Conservation (phyloP, 2,329 filamentous ascomycete species). For the Rhinocladiella similis region DNA sequence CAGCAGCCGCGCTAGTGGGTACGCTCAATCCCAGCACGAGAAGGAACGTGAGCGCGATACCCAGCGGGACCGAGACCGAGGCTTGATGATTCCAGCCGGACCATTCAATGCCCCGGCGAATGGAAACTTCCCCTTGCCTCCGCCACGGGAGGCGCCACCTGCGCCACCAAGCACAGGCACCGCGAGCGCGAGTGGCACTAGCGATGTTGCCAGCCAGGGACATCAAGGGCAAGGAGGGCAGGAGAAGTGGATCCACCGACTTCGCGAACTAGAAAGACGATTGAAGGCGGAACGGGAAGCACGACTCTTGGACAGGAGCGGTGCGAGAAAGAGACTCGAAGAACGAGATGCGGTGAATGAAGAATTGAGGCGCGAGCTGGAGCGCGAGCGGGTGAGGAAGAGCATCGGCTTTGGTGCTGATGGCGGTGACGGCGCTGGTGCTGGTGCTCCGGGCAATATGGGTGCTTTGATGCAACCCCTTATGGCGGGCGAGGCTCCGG, state of each 20-base stretch:
- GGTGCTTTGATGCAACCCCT: neutral
- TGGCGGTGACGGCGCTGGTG: neutral
- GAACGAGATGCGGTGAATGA: conserved; percentile 74
- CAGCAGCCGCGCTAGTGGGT: conserved; percentile 17
- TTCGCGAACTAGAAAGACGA: conserved; percentile 84
- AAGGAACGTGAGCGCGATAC: conserved; percentile 1
- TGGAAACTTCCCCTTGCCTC: conserved; percentile 28
- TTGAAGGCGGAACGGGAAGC: conserved; percentile 89
- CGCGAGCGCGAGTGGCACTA: neutral
- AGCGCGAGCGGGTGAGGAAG: conserved; percentile 52
- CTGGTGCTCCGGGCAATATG: neutral
- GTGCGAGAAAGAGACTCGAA: conserved; percentile 76
- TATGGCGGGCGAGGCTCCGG: conserved; percentile 1
- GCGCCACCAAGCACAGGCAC: conserved; percentile 24
- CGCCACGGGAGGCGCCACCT: conserved; percentile 24
- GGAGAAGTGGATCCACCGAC: conserved; percentile 78
- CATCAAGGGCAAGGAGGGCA: conserved; percentile 49
- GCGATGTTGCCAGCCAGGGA: conserved; percentile 23
- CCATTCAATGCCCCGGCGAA: conserved; percentile 26
- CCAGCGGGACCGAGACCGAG: conserved; percentile 16
- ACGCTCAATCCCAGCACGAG: conserved; percentile 6
- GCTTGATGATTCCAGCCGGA: conserved; percentile 26
- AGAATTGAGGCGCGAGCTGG: conserved; percentile 65
- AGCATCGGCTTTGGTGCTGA: conserved; percentile 8
- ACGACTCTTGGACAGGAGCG: conserved; percentile 77